Base-by-base conservation (phyloP, 2,329 filamentous ascomycete species). In the Fusarium buxicola region DNA sequence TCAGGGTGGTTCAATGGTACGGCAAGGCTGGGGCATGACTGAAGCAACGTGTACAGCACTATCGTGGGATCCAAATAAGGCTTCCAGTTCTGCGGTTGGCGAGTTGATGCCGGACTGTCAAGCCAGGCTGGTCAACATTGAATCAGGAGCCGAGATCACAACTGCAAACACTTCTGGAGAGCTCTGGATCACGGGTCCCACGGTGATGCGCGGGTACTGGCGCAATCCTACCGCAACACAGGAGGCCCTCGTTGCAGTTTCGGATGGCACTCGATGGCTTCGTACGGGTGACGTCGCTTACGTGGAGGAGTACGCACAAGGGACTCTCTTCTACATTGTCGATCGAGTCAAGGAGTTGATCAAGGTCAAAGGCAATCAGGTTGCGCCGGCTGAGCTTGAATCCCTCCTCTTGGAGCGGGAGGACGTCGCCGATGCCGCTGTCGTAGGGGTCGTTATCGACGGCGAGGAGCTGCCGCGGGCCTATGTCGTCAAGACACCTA, bases 11-110 rank as follows among this genome's bases (percentile, higher is more conserved):
- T 52, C 82, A 8, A 49, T 64, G 3, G 63, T 83, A 11, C 78
- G 79, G 71, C 92, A 94, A 75, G 92, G 91, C 5, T 96, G 91
- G 90, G 92, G 92, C 6, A 94, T 96, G 92, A 95, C 92, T 1
- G 92, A 95, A 73, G 78, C 84, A 3, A 95, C 92, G 1, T 94
- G 92, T 74, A 87, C 89, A 1, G 81, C 85, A 15, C 82, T 91
- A 11, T 82, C 82, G 7, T 93, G 88, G 83, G 81, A 90, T 61
- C 82, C 92, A 16, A 94, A 94, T 71, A 60, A 63, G 38, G 47
- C 63, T 8, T 58, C 62, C 13, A 72, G 66, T 31, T 55, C 67
- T 36, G 71, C 70, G 13, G 68, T 70, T 15, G 70, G 70, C 30
- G 70, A 69, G 52, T 50, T 71, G 86, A 85, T 70, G 36, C 68